Base-by-base conservation (phyloP, 2,329 filamentous ascomycete genomes). In the Tolypocladium ophioglossoides region DNA sequence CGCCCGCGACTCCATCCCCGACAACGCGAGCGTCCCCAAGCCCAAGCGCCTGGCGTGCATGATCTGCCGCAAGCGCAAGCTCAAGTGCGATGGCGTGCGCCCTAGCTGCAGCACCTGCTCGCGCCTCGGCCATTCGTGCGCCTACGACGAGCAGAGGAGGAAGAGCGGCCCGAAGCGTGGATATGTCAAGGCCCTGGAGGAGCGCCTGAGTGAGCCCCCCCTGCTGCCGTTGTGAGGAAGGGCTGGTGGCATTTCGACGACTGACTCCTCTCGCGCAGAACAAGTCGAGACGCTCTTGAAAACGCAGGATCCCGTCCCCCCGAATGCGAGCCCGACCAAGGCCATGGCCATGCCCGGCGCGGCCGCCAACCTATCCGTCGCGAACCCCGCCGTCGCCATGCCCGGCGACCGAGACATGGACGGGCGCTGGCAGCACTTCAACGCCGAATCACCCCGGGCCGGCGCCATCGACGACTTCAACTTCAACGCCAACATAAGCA, bases 41-140 rank as follows among this genome's bases (percentile, higher is more conserved):
- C 85, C 86, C n/a, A 97, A 97, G 77, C 83, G 92, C 61, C 87
- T 97, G 63, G 94, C 94, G 39, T 99, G 94, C 69, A 89, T 96
- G 66, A 85, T 97, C 58, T 99, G 94, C 68, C 80, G 92, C 63
- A 94, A 91, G 72, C 82, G 92, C 67, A 97, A 97, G 73, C 76
- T 96, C 61, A 87, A 87, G 71, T 96, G 91, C 70, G 91, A 96
- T 68, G 91, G 91, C 39, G 75, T 80, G 52, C 85, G 87, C 59
- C 91, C 91, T 24, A 89, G 87, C 61, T 96, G 91, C 68, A 90
- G 87, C 63, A 96, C 91, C 30, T 96, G 91, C 70, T 84, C 87
- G 35, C 79, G 91, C n/a, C 75, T 96, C 51, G 85, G 88, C 46
- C 91, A 96, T 70, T 82, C 86, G 54, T 96, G 91, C 73, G 85